Evolutionary conservation across 306 rosid genomes (phyloP), one percentile per base, ranked within the genome.

Genomic region (Herpetospermum pedunculosum): DNA sequence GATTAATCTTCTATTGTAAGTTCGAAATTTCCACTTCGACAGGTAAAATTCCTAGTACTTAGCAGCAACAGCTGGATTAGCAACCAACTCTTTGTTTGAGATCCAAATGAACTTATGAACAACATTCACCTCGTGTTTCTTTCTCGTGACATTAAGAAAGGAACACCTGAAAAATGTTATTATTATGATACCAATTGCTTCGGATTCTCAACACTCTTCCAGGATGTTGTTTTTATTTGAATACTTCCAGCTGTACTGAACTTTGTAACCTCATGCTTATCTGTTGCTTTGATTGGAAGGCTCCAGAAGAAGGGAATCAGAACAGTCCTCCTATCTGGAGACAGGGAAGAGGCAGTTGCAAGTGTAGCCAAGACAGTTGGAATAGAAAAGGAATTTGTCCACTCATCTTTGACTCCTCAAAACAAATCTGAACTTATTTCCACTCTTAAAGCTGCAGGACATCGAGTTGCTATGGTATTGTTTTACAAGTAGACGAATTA

Each of bases 331-430:
- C 77, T 94, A 81, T 94, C 99, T 14, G 99, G 97, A 79, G 99
- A 94, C 83, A 94, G 99, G 96, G 96, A 94, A 86, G 97, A 91
- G 34, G 99, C 96, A 88, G 97, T 91, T 74, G 97, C 97, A 88
- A 88, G 81, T 55, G 80, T 94, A 77, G 99, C 97, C 37, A 84
- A 91, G 74, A 79, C 85, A 40, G 90, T 91, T 80, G 99, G 97
- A 68, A 91, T 94, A 67, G 84, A 81, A 77, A 86, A 76, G 40
- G 87, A 84, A 69, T 87, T 78, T 53, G 84, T 87, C 48, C 89
- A 89, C 77, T 84, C 98, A 52, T 88, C 98, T 30, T 58, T 90
- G 87, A 84, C 92, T 77, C 98, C 98, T 16, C 90, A 85, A 72
- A 88, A 84, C 79, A 94, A 94, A 84, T 89, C 91, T 82, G 78